Conservation (phyloP, 2,329 filamentous ascomycete genomes). For the Penicillium psychrosexuale region DNA sequence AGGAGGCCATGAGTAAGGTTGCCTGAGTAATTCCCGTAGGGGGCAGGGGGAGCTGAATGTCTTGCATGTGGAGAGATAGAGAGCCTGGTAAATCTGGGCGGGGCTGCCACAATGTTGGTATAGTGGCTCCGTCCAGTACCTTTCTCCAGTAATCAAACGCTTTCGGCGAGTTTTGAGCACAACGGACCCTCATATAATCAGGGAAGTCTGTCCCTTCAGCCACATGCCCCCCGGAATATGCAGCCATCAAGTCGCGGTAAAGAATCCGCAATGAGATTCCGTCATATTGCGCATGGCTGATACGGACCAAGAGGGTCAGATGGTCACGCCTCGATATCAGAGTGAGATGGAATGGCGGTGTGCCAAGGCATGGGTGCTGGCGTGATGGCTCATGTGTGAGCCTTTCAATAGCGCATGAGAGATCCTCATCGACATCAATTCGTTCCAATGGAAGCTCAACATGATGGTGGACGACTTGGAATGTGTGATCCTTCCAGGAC, state of each 20-base stretch:
- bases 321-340: background rate
- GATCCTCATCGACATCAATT: background rate
- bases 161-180: background rate
- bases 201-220: background rate
- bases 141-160: background rate
- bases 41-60: background rate
- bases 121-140: background rate
- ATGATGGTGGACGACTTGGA: background rate
- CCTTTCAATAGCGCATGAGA: background rate
- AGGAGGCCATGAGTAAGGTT: background rate
- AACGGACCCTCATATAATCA: background rate
- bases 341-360: background rate
- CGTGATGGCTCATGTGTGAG: background rate
- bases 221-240: background rate
- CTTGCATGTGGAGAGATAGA: background rate
- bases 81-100: background rate
- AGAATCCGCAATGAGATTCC: background rate
- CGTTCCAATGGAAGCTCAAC: background rate
- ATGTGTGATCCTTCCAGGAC: background rate
- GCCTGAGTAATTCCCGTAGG: background rate
- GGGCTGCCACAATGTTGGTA: background rate
- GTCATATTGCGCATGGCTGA: background rate
- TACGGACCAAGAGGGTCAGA: background rate
- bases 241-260: background rate
- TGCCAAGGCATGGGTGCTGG: background rate